Base-by-base conservation (phyloP, 169 alveolate genomes). In the Cryptosporidium parvum region DNA sequence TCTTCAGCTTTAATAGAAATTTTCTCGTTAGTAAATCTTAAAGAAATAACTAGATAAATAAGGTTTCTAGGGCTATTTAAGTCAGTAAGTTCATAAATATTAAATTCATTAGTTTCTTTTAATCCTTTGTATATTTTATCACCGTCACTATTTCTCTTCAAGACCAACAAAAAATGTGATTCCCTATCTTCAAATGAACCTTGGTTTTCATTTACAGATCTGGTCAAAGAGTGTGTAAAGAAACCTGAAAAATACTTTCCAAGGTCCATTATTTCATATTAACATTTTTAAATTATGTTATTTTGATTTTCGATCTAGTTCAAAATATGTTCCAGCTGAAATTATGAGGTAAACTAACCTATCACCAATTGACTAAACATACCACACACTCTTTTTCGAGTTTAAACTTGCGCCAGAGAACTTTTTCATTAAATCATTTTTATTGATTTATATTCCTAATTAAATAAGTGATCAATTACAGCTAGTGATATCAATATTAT, bases 181-280 rank as follows among this genome's bases (percentile, higher is more conserved):
- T 80, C 89, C n/a, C 89, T 80, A 59, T 80, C 89, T 80, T 80
- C 89, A 23, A 80, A 65, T 39, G 89, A 80, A 37, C 70, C 67
- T 65, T 62, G 80, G 53, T 62, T 80, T 31, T 80, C 89, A 62
- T 80, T 65, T 80, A 65, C 80, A 42, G 75, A 80, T 62, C 89
- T 80, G 21, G 73, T 80, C 39, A 59, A 62, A 23, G 75, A 37
- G 31, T 80, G 89, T 62, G 75, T 65, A 29, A 59, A 80, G 31
- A 80, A 80, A 62, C 89, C 89, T 44, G 89, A 65, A 59, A 80
- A 80, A 42, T 62, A 80, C 53, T 80, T 80, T 31, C 80, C 73
- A 42, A 80, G 39, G 52, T 62, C 80, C 89, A 80, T 80, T 42
- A 35, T 59, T n/a, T 26, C 56, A 80, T 31, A 62, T 65, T 65